phyloP scores from a whole-genome alignment of 768 basidiomycete species.

The Symmetrospora coprosmae region DNA sequence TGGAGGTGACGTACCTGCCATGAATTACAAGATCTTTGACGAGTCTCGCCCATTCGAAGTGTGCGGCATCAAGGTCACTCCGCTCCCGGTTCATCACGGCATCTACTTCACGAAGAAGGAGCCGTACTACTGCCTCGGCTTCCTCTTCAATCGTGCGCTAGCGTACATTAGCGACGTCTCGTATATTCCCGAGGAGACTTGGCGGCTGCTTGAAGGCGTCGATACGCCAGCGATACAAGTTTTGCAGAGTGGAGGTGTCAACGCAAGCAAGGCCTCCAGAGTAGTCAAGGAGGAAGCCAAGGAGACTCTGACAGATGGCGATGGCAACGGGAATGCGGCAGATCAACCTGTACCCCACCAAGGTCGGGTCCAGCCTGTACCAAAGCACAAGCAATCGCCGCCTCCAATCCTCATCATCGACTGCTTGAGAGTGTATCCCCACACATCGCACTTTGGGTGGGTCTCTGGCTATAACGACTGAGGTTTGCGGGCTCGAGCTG shows the following conservation, averaged over 20 bases:
- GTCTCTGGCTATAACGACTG: background rate
- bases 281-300: background rate
- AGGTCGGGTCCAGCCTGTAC: too few relatives aligned
- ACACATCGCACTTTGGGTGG: constrained; percentile 23
- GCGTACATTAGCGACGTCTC: constrained; percentile 74
- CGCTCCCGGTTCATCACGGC: constrained; percentile 33
- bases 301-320: background rate
- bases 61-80: constrained; percentile 34
- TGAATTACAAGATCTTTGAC: constrained; percentile 67
- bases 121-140: constrained; percentile 30
- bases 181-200: constrained; percentile 50
- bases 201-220: background rate
- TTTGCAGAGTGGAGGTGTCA: background rate
- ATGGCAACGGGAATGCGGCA: background rate
- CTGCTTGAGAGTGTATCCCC: constrained; percentile 19
- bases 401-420: constrained; percentile 21
- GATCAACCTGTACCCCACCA: too few relatives aligned
- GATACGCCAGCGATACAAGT: background rate
- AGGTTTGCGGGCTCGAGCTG: background rate
- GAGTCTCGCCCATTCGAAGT: constrained; percentile 25
- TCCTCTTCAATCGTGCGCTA: constrained; percentile 46
- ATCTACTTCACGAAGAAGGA: constrained; percentile 23
- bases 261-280: background rate
- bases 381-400: background rate
- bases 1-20: constrained; percentile 56